Base-by-base conservation (phyloP, 2,329 filamentous ascomycete genomes). In the Fusarium succisae region DNA sequence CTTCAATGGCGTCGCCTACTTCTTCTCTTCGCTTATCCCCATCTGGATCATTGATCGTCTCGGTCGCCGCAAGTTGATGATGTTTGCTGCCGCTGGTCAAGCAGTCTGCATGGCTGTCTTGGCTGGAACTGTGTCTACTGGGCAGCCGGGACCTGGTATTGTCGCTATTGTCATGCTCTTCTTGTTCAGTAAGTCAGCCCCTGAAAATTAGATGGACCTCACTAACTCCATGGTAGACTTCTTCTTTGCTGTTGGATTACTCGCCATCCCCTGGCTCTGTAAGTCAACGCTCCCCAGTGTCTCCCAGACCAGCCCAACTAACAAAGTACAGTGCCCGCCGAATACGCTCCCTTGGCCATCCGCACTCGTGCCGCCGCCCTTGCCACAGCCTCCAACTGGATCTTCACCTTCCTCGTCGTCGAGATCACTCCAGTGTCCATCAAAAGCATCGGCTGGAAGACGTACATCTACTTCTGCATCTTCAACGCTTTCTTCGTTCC, bases 61-160 rank as follows among this genome's bases (percentile, higher is more conserved):
- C 71, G 89, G 89, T 24, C 85, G 89, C 10, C 83, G 89, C 14
- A 90, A 89, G 76, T 83, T 91, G 79, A 88, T 91, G 85, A 85
- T 91, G 78, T 90, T 83, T 28, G 80, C 81, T 3, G 80, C 77
- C 18, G 76, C 69, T 4, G 82, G 81, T 3, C 82, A 83, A 47
- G 78, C 80, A 63, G 75, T 67, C 7, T 87, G 85, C 66, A 87
- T 88, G 85, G 83, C 83, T 17, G 78, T 86, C 5, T 79, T 87
- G 15, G 84, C 85, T 6, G 84, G 83, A 14, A 86, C 85, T 0
- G 82, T 86, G 1, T 82, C 79, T 15, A 77, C 83, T 47, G 83
- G 81, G 14, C 74, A 79, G n/a, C 78, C 79, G 20, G 69, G 81
- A 6, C 80, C 82, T 5, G 85, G 82, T 65, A 82, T 84, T 61